Evolutionary conservation across 2,329 filamentous ascomycete genomes (phyloP).

Genomic region (Kalaharituber pfeilii): DNA sequence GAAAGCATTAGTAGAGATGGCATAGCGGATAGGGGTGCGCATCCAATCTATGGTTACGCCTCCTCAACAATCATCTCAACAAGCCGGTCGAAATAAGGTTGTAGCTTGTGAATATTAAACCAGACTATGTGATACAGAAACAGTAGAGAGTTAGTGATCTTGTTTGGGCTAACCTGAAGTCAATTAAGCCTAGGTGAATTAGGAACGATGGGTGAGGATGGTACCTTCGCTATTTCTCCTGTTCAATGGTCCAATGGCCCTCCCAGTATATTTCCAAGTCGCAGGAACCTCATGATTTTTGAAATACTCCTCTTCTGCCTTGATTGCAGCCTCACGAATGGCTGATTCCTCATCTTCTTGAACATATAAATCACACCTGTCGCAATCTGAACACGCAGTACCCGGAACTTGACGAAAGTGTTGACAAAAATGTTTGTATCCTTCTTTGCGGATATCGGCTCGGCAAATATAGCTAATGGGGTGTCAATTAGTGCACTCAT

Average conservation of each 20-base stretch:
- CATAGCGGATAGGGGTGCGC: not conserved
- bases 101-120: not conserved
- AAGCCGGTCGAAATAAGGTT: not conserved
- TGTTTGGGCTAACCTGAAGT: no score
- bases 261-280: not conserved
- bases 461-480: conserved; percentile 58
- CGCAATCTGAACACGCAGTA: conserved; percentile 58
- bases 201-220: no score
- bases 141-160: no score
- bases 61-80: not conserved
- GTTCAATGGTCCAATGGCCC: not conserved
- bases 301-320: conserved; percentile 48
- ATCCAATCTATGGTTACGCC: not conserved
- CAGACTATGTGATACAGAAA: not conserved
- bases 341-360: conserved; percentile 59
- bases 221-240: not conserved
- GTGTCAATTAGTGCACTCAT: not conserved
- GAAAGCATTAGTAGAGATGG: no score
- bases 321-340: conserved; percentile 48
- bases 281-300: not conserved
- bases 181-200: no score
- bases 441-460: conserved; percentile 51
- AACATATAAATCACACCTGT: conserved; percentile 53
- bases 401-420: conserved; percentile 77
- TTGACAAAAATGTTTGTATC: conserved; percentile 89